Evolutionary conservation across 75 land plant species (phyloP).

Genomic region (Cryptomeria japonica): DNA sequence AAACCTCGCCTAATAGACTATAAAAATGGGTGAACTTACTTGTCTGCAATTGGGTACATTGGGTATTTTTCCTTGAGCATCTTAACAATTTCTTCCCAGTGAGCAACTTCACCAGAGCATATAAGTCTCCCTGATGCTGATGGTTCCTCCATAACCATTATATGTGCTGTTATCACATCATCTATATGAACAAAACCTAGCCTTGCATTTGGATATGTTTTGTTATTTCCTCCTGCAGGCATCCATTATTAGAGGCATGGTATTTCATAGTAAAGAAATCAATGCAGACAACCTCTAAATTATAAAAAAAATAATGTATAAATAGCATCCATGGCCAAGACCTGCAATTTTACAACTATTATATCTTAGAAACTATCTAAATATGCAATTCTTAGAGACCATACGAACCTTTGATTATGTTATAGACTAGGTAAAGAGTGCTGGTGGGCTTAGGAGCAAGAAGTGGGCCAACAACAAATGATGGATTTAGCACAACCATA

Average conservation of each 20-base stretch:
- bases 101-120: slow-evolving; percentile 84
- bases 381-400: not conserved
- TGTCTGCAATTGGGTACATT: slow-evolving; percentile 49
- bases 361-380: not conserved
- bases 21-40: slow-evolving; percentile 24
- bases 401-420: slow-evolving; percentile 53
- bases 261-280: slow-evolving; percentile 3
- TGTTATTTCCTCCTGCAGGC: not conserved
- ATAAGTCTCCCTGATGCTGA: slow-evolving; percentile 74
- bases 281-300: not conserved
- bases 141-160: slow-evolving; percentile 71
- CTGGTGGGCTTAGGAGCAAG: slow-evolving; percentile 79
- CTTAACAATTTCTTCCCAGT: slow-evolving; percentile 80
- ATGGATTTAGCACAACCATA: not conserved
- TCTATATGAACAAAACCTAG: slow-evolving; percentile 92
- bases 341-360: not conserved
- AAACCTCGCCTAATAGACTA: too few species aligned
- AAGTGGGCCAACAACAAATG: slow-evolving; percentile 77
- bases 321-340: not conserved
- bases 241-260: not conserved
- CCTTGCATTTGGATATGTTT: slow-evolving; percentile 62
- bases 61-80: slow-evolving; percentile 81
- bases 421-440: slow-evolving; percentile 55
- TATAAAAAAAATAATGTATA: not conserved
- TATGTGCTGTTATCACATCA: slow-evolving; percentile 75